A percentile compares a stretch with the other conserved stretches of the same genome.
phyloP scores from a whole-genome alignment of 2,329 filamentous ascomycete species.

The Verticillium alfalfae region DNA sequence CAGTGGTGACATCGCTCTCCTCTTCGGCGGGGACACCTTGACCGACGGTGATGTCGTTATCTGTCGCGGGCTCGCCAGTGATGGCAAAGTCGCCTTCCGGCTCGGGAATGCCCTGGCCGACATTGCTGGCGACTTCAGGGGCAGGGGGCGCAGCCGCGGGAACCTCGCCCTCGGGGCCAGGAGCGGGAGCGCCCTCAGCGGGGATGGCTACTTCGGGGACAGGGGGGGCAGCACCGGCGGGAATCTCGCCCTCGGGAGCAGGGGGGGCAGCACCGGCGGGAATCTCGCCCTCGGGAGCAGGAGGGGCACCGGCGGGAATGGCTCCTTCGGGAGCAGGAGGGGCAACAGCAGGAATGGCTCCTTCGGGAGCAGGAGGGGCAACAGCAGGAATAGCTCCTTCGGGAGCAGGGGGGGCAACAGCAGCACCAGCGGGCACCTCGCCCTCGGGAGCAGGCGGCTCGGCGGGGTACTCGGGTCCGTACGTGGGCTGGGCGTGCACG shows the following conservation, averaged over 20 bases:
- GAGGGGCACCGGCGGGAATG: neutral
- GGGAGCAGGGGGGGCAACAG: neutral
- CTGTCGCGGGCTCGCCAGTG: neutral
- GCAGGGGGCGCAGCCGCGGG: neutral
- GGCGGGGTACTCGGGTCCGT: neutral
- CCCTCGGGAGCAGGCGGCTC: neutral
- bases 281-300: neutral
- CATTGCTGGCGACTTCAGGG: neutral
- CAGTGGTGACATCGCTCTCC: neutral
- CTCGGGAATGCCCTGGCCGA: neutral
- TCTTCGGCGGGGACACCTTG: neutral
- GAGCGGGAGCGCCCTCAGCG: no score
- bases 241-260: neutral
- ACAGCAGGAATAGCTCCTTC: neutral
- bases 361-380: constrained; percentile 1
- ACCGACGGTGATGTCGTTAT: neutral
- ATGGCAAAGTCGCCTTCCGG: neutral
- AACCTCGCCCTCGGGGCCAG: no score
- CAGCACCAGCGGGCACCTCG: neutral
- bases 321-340: neutral
- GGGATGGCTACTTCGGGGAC: neutral
- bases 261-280: neutral
- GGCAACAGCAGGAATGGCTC: neutral
- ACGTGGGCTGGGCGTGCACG: neutral
- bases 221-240: neutral